A percentile compares a stretch with the other conserved stretches of the same genome.
Conservation (phyloP, 2,329 filamentous ascomycete species). For the Cercospora zeina region DNA sequence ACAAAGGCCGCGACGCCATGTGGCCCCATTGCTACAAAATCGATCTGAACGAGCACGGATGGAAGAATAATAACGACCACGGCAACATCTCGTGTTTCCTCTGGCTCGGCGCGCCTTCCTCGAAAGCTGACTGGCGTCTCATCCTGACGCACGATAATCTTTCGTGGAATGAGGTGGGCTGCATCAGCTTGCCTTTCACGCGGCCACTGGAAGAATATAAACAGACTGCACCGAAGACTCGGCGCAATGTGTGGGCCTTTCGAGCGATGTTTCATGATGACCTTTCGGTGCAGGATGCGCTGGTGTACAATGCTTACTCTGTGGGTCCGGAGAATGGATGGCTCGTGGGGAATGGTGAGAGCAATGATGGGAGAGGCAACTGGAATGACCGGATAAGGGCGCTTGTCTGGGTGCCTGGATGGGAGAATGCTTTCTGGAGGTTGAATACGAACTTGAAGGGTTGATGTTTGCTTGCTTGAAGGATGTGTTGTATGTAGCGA, state of each 20-base stretch:
- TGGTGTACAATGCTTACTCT: neutral
- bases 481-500: no score
- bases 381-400: neutral
- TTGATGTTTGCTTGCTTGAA: no score
- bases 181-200: neutral
- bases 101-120: neutral
- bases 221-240: neutral
- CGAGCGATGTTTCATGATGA: neutral
- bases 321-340: neutral
- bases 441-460: neutral
- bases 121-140: neutral
- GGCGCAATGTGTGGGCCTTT: neutral
- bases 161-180: neutral
- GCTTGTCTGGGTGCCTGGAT: neutral
- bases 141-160: neutral
- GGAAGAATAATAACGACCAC: neutral
- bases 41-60: neutral
- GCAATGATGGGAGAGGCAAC: neutral
- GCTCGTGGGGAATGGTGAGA: neutral
- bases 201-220: neutral
- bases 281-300: neutral
- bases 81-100: neutral
- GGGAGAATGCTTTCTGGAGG: neutral
- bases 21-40: neutral
- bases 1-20: neutral